Base-by-base conservation (phyloP, 2,329 filamentous ascomycete species). In the Ophiostoma piceae region DNA sequence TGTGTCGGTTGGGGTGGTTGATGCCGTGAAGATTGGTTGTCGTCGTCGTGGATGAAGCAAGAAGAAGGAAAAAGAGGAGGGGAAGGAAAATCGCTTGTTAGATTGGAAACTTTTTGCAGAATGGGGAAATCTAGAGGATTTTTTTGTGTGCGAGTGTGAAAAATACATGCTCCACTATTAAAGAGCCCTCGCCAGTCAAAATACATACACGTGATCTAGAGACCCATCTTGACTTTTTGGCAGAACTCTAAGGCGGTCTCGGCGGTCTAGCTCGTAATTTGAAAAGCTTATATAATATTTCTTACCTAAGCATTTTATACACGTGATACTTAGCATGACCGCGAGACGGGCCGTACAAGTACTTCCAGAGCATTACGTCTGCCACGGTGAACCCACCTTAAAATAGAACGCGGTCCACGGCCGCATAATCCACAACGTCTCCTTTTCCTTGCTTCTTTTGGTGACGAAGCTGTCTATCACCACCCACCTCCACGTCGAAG, bases 1-100 rank as follows among this genome's bases (percentile, higher is more conserved):
- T 71, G 69, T 72, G 72, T 66, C 69, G 67, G 69, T 67, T 60
- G 64, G 51, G 43, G 32, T 66, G 69, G 60, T 68, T 51, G 54
- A 35, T 41, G 32, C 26, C 35, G 67, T 51, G 41, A 71, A 66
- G 37, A 35, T 51, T 37, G 66, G 51, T 57, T 71, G 70, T 71
- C 62, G 68, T 70, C 62, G 70, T 68, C 47, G 68, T 67, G 57
- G 29, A 41, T 67, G 67, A 43, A 43, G 62, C 60, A 67, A 39
- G 66, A 70, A 66, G 41, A 65, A 67, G 37, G 37, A 37, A 29
- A 69, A 47, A 69, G 66, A 66, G 54, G 41, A 66, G 35, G 19
- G 62, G n/a, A 39, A 12, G 11, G 3, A 41, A 47, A 16, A 16
- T 43, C 37, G 37, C 2, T 43, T 6, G 37, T 37, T 39, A 37